These are phyloP conservation scores for Penicillium manginii DNA, from an alignment of 495 filamentous ascomycete genomes.

Conservation along the genomic window DNA sequence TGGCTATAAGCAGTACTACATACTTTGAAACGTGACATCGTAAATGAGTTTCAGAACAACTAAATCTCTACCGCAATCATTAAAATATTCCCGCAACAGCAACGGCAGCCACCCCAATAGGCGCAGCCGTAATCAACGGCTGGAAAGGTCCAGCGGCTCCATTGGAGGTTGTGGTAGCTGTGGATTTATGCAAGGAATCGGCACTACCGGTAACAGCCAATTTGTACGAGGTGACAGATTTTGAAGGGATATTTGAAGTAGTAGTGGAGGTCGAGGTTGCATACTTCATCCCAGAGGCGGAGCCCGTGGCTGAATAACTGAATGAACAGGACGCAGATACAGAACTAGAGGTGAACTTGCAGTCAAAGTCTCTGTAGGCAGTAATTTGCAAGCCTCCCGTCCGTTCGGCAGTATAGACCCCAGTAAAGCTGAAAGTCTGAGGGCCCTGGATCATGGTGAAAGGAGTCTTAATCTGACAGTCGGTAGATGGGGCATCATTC, in stretches of 20 bases:
- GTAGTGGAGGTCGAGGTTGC: constrained; percentile 8
- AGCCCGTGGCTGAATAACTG: neutral
- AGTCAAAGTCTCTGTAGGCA: constrained; percentile 7
- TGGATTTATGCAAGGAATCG: constrained; percentile 7
- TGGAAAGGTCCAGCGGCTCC: constrained; percentile 5
- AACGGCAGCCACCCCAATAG: constrained; percentile 18
- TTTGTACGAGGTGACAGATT: neutral
- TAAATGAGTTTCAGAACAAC: too few relatives aligned
- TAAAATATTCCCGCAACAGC: neutral
- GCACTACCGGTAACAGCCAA: constrained; percentile 18
- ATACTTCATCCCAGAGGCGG: neutral
- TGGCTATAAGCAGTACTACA: too few relatives aligned
- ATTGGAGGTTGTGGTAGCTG: constrained; percentile 12
- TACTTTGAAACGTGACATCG: too few relatives aligned
- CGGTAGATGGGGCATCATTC: constrained; percentile 17
- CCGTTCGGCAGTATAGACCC: neutral
- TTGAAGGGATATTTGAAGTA: neutral
- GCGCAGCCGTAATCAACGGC: constrained; percentile 24
- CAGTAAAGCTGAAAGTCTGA: constrained; percentile 13
- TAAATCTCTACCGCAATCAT: neutral
- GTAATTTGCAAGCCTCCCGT: neutral
- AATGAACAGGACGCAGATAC: constrained; percentile 16
- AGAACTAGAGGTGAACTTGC: constrained; percentile 18
- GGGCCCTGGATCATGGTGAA: constrained; percentile 32
- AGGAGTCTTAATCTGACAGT: constrained; percentile 26